phyloP scores from a whole-genome alignment of 2,329 filamentous ascomycete genomes.

The Calonectria leucothoes region DNA sequence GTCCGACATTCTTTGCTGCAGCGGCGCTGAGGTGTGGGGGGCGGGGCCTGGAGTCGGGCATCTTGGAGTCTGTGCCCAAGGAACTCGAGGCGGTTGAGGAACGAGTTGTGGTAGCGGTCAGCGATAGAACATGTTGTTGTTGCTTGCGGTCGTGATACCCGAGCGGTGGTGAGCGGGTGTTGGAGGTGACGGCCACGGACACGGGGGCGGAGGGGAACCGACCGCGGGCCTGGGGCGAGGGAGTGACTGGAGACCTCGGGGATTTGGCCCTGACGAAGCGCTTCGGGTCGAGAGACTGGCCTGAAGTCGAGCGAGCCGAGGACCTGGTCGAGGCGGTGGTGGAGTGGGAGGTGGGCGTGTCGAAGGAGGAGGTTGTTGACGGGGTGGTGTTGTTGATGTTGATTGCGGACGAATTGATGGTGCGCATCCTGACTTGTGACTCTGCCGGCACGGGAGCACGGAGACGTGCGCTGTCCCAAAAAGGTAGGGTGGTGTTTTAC shows the following conservation, averaged over 20 bases:
- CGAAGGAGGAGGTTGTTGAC: constrained; percentile 36
- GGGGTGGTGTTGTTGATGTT: constrained; percentile 36
- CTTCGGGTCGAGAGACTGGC: constrained; percentile 28
- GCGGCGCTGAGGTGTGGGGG: constrained; percentile 77
- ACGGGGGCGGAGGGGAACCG: constrained; percentile 37
- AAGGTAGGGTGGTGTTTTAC: constrained; percentile 31
- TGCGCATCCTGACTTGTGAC: constrained; percentile 40
- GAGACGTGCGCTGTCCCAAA: constrained; percentile 17
- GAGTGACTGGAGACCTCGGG: constrained; percentile 24
- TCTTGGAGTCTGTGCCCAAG: constrained; percentile 40
- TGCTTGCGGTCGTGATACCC: constrained; percentile 36
- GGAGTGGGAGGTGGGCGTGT: constrained; percentile 31
- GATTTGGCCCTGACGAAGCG: constrained; percentile 28
- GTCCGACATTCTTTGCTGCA: constrained; percentile 64
- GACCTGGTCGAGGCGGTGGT: constrained; percentile 19
- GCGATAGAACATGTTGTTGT: constrained; percentile 45
- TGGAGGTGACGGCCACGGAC: constrained; percentile 27
- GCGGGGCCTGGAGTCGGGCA: constrained; percentile 67
- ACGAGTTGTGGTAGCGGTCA: constrained; percentile 44
- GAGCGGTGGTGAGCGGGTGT: constrained; percentile 33
- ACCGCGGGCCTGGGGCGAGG: constrained; percentile 29
- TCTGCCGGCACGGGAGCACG: constrained; percentile 28
- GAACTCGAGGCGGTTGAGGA: constrained; percentile 40
- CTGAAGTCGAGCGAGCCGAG: constrained; percentile 22
- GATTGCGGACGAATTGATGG: constrained; percentile 34